Conservation (phyloP, 2,329 filamentous ascomycete genomes). For the Fusarium dimerum region DNA sequence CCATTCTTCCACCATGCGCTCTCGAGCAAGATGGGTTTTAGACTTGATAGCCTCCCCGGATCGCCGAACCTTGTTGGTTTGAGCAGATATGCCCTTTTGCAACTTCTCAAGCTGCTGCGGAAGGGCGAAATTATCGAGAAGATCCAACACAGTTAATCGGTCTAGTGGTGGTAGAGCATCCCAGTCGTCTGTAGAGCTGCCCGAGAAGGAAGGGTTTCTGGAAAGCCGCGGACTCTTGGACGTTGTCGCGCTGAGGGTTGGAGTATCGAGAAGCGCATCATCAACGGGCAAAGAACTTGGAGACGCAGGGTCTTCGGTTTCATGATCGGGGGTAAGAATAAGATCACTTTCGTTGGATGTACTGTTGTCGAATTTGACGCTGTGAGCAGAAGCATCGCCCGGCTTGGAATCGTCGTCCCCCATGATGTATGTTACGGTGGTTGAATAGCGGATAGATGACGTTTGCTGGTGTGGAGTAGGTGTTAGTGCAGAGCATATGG, state of each 20-base stretch:
- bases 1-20: slow-evolving; percentile 92
- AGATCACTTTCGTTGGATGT: slow-evolving; percentile 38
- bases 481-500: background rate
- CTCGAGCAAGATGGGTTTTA: slow-evolving; percentile 75
- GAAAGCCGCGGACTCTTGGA: slow-evolving; percentile 62
- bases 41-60: slow-evolving; percentile 80
- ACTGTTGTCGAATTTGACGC: slow-evolving; percentile 23
- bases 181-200: slow-evolving; percentile 83
- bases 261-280: slow-evolving; percentile 48
- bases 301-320: slow-evolving; percentile 40
- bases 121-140: slow-evolving; percentile 90
- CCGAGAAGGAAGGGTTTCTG: slow-evolving; percentile 79
- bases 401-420: slow-evolving; percentile 31
- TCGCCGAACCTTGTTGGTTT: slow-evolving; percentile 81
- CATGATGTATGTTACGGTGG: background rate
- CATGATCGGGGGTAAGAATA: slow-evolving; percentile 44
- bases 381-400: slow-evolving; percentile 13
- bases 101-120: slow-evolving; percentile 89
- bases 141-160: slow-evolving; percentile 85
- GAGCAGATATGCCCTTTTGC: slow-evolving; percentile 77
- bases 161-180: slow-evolving; percentile 86
- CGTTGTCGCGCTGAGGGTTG: slow-evolving; percentile 48
- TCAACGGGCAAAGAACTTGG: slow-evolving; percentile 46
- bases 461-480: background rate
- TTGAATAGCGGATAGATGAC: background rate